These are phyloP conservation scores for Thielaviopsis punctulata DNA, from an alignment of 2,329 filamentous ascomycete genomes.

Conservation along the genomic window DNA sequence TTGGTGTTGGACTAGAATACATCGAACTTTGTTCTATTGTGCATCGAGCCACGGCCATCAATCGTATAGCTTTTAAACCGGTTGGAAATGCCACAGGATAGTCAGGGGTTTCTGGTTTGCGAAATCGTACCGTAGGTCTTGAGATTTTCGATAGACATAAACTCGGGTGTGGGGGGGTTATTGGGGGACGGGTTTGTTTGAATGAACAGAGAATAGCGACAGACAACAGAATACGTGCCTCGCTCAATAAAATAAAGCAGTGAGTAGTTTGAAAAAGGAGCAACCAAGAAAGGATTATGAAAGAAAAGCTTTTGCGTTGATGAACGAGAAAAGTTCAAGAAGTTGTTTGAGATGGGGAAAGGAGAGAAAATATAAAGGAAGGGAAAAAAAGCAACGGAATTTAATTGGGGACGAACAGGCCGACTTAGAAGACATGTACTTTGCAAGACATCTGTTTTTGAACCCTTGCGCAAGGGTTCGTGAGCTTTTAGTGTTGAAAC, in stretches of 20 bases:
- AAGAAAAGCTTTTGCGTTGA: background rate
- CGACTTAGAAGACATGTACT: background rate
- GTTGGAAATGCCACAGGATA: background rate
- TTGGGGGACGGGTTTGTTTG: slow-evolving; percentile 32
- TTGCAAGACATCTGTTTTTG: background rate
- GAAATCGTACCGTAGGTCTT: slow-evolving; percentile 69
- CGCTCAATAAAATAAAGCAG: slow-evolving; percentile 22
- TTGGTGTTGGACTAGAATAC: background rate
- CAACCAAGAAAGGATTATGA: background rate
- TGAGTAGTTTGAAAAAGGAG: slow-evolving; percentile 7
- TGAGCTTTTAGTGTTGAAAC: background rate
- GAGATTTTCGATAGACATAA: slow-evolving; percentile 99
- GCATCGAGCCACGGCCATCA: background rate
- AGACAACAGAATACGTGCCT: slow-evolving; percentile 32
- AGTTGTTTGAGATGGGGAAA: slow-evolving; percentile 13
- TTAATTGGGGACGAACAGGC: background rate
- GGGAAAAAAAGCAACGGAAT: slow-evolving; percentile 9
- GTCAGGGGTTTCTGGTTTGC: background rate
- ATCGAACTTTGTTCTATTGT: background rate
- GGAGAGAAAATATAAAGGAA: slow-evolving; percentile 6
- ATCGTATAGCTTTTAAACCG: background rate
- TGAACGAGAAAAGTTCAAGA: background rate
- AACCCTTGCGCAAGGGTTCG: background rate
- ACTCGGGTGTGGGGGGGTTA: slow-evolving; percentile 54
- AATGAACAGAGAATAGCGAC: slow-evolving; percentile 29